Evolutionary conservation across 768 basidiomycete genomes (phyloP), one percentile per base, ranked within the genome.

Genomic region (Pholiota microspora): DNA sequence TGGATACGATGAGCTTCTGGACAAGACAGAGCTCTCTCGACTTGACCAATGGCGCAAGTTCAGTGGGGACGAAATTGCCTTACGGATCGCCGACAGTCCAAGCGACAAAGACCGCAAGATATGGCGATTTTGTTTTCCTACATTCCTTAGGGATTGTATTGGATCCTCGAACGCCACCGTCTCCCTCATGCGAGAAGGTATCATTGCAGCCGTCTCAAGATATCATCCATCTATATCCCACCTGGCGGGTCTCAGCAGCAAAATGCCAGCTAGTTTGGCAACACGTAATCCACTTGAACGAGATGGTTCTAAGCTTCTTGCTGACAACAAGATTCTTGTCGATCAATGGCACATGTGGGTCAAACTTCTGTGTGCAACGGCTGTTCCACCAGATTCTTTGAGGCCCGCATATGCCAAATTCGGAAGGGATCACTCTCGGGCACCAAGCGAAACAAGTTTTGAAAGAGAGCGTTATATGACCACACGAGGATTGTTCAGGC

Each of bases 281-380:
- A 65, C 69, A 2, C 67, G 70, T 4, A 69, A 70, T 38, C 62
- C 65, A 10, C 56, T 65, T 1, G 86, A 86, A 45, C 77, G 75
- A 47, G 83, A 86, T 53, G 80, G 80, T 0, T 62, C 74, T 23
- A 82, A 77, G 48, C 58, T 78, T 6, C 72, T 86, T 10, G 69
- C 71, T 32, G 88, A 89, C 5, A 83, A 85, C 60, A 82, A 75
- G 62, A 64, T 67, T 13, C 66, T 83, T 16, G 76, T 91, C 28
- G 83, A 85, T 38, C 91, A 94, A 68, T 94, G 92, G 92, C 80
- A 87, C 55, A 71, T 85, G 18, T 93, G 92, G 92, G 77, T 92
- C 49, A 89, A 89, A 58, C 77, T 88, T 18, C 77, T 96, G n/a
- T 94, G 89, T 59, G 81, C 87, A n/a, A 92, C 91, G 1, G 85